Base-by-base conservation (phyloP, 495 filamentous ascomycete species). In the Cercophora newfieldiana region DNA sequence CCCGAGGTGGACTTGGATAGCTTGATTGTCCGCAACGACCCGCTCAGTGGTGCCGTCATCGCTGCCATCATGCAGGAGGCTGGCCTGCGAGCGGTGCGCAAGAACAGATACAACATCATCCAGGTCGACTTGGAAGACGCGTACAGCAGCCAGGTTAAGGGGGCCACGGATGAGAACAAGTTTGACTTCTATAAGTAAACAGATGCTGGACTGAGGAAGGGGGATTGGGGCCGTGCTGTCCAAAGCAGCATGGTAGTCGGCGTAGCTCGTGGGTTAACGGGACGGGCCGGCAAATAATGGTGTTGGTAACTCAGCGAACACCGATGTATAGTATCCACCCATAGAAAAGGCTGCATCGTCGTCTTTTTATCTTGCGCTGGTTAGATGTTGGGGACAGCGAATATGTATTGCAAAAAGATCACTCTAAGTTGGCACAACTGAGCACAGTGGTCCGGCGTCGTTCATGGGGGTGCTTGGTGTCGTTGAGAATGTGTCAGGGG, bases 21-120 rank as follows among this genome's bases (percentile, higher is more conserved):
- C 56, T 82, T 99, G 68, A 99, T 99, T 71, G 91, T 97, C 64
- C 88, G 95, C 60, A 99, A 98, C 72, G 95, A 99, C 77, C 94
- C 95, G 1, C 78, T 99, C 67, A 94, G 90, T 66, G 95, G 95
- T 69, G 95, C 95, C 50, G 89, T 98, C 68, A 99, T 99, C 78
- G 95, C 95, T 21, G 95, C 95, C 26, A 96, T 99, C 76, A 98
- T 99, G 95, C 95, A 99, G 78, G 95, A 99, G 79, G 96, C 95
- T 44, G 95, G 95, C 66, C 82, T 99, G 66, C 87, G 95, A 62
- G 95, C 95, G 49, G 96, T 99, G 58, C 85, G 95, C 72, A 99
- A 99, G 87, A 99, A 99, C 77, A 83, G 95, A 68, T 99, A 99
- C 79, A 97, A 98, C 74, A 98, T 99, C 75, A 97, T 99, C 71